Base-by-base conservation (phyloP, 257 asterid species). In the Solanum etuberosum region DNA sequence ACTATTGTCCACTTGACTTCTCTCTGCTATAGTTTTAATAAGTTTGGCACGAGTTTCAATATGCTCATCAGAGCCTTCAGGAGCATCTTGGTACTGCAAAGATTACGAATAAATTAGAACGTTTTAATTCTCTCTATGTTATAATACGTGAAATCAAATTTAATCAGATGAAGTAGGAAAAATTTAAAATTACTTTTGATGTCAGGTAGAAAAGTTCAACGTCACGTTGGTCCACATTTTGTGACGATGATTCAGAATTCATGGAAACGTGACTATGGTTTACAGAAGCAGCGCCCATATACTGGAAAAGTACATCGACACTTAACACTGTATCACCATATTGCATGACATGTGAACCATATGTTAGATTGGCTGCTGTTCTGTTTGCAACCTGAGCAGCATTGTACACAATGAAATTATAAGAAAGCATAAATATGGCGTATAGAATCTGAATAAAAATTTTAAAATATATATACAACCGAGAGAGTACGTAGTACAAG, bases 121-220 rank as follows among this genome's bases (percentile, higher is more conserved):
- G 4, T 38, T 37, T 48, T 15, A 48, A 16, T 48, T 48, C 0
- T 37, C 29, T 21, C 51, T 73, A 23, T 35, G 3, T 73, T 35
- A 21, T 5, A 35, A 21, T 21, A 35, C 5, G 18, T 37, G 54
- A 68, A 74, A 74, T 74, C 4, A 25, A 43, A 40, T 40, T 40
- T 42, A 76, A 40, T 4, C n/a, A 40, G 3, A 43, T n/a, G 59
- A 25, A 6, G 21, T 37, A 40, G 14, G 31, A n/a, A 77, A 42
- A 40, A 23, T 4, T 59, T 2, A 25, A 43, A 40, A 23, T 21
- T 59, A 96, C 99, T 98, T 96, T 96, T 86, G 95, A 93, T 97
- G 98, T 93, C 87, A 94, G 91, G 84, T 95, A 96, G 85, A 96
- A 82, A 46, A 95, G 94, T 90, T 96, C 99, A 85, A 98, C 96